Conservation (phyloP, 2,329 filamentous ascomycete species). For the Cadophora gregata region DNA sequence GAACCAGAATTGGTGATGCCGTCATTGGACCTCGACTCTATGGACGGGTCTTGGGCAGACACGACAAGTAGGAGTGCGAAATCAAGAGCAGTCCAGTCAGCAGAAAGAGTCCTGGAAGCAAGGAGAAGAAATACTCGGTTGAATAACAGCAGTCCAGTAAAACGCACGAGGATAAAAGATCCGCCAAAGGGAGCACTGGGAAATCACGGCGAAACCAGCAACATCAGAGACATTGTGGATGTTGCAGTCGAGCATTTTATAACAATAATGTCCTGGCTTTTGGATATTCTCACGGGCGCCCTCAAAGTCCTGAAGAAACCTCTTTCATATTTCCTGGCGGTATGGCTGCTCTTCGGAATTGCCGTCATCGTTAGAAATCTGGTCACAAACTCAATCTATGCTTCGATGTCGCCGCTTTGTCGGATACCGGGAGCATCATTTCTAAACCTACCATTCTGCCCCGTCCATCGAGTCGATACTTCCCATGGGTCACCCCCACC, state of each 20-base stretch:
- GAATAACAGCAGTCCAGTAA: slow-evolving; percentile 36
- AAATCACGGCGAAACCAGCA: slow-evolving; percentile 9
- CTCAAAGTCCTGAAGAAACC: slow-evolving; percentile 69
- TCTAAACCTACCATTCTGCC: slow-evolving; percentile 69
- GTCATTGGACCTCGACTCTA: slow-evolving; percentile 39
- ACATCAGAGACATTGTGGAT: slow-evolving; percentile 34
- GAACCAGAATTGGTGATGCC: slow-evolving; percentile 45
- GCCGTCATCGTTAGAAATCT: slow-evolving; percentile 66
- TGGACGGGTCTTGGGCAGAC: slow-evolving; percentile 42
- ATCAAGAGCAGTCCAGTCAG: slow-evolving; percentile 23
- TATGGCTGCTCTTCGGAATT: slow-evolving; percentile 65
- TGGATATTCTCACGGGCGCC: slow-evolving; percentile 63
- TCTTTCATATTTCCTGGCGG: slow-evolving; percentile 64
- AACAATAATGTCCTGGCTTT: slow-evolving; percentile 51
- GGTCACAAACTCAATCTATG: slow-evolving; percentile 63
- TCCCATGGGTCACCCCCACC: slow-evolving; percentile 37
- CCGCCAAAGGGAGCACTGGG: not conserved
- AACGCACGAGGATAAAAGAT: slow-evolving; percentile 27
- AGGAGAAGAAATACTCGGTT: slow-evolving; percentile 32
- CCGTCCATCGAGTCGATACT: slow-evolving; percentile 34
- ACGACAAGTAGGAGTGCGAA: slow-evolving; percentile 32
- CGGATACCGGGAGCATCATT: slow-evolving; percentile 68
- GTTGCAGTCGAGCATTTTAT: slow-evolving; percentile 32
- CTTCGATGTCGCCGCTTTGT: slow-evolving; percentile 72
- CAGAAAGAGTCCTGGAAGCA: slow-evolving; percentile 29